Evolutionary conservation across 1,284 basidiomycete species (phyloP).

Genomic region (Rugosomyces carneus): DNA sequence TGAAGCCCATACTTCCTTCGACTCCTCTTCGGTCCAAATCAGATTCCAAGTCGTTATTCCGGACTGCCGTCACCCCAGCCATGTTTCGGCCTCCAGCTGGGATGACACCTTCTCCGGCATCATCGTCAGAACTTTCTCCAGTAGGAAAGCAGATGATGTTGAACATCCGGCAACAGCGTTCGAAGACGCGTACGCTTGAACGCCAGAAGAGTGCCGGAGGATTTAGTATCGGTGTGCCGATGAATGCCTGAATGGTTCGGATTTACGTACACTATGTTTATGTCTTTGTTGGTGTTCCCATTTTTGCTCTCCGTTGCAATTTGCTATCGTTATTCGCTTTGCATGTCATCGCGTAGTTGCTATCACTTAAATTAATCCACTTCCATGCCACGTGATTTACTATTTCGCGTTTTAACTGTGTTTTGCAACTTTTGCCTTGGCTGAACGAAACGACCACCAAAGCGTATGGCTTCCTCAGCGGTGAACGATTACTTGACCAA

Average conservation of each 20-base stretch:
- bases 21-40: slow-evolving; percentile 31
- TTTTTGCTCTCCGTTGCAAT: slow-evolving; percentile 1
- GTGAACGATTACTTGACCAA: slow-evolving; percentile 19
- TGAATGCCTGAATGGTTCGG: slow-evolving; percentile 1
- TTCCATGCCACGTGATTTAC: background rate
- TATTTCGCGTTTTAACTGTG: background rate
- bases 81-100: slow-evolving; percentile 29
- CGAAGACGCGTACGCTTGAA: slow-evolving; percentile 35
- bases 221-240: slow-evolving; percentile 4
- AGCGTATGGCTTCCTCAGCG: slow-evolving; percentile 14
- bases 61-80: slow-evolving; percentile 29
- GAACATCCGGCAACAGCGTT: slow-evolving; percentile 50
- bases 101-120: slow-evolving; percentile 52
- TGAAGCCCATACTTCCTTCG: slow-evolving; percentile 25
- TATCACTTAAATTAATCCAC: background rate
- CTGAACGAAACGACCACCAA: background rate
- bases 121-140: slow-evolving; percentile 67
- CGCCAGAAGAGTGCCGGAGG: slow-evolving; percentile 17
- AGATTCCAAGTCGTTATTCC: slow-evolving; percentile 28
- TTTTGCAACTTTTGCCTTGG: background rate
- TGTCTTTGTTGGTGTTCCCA: background rate
- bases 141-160: slow-evolving; percentile 61
- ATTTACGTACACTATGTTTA: background rate
- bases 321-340: slow-evolving; percentile 1
- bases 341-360: no score